Evolutionary conservation across 176 grass and related monocot genomes (phyloP).

Genomic region (Oryza longistaminata): DNA sequence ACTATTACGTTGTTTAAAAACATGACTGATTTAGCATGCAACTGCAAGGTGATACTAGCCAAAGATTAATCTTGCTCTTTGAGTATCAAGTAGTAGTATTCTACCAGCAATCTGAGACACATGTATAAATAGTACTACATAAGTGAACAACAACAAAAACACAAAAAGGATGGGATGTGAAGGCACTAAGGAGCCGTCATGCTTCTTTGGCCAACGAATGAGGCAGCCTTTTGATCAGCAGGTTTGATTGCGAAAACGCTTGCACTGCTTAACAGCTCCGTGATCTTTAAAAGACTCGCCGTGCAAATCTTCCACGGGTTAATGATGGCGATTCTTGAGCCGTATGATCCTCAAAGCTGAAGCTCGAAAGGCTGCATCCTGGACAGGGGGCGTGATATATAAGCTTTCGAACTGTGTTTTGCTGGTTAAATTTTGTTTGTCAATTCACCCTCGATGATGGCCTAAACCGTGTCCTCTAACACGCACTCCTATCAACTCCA

Average conservation of each 20-base stretch:
- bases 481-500: too few relatives aligned
- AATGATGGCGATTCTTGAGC: neutral
- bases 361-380: neutral
- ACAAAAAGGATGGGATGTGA: neutral
- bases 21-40: too few relatives aligned
- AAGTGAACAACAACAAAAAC: neutral
- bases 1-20: too few relatives aligned
- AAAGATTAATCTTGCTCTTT: too few relatives aligned
- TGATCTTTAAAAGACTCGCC: conserved; percentile 16
- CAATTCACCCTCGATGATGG: neutral
- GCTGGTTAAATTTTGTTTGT: neutral
- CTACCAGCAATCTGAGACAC: too few relatives aligned
- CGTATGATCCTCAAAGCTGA: neutral
- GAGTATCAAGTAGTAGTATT: too few relatives aligned
- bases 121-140: too few relatives aligned
- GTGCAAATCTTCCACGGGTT: conserved; percentile 23
- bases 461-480: too few relatives aligned
- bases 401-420: neutral
- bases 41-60: too few relatives aligned
- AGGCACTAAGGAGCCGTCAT: neutral
- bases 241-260: neutral
- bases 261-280: neutral
- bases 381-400: neutral
- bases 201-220: neutral
- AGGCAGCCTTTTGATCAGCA: neutral